phyloP scores from a whole-genome alignment of 768 basidiomycete genomes.

The Rhodotorula sphaerocarpa region DNA sequence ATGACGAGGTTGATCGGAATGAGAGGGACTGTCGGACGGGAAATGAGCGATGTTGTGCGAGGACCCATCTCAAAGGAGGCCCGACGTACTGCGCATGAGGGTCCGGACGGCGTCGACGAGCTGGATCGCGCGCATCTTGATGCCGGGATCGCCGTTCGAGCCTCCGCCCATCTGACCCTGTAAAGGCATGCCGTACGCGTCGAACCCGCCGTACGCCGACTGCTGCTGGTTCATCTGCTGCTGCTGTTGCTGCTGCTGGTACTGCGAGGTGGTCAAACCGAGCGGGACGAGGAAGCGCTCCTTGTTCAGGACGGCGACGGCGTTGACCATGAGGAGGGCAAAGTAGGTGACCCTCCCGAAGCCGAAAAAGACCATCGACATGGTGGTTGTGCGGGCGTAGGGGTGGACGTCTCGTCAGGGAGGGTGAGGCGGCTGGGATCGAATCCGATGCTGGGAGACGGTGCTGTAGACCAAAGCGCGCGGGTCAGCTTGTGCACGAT shows the following conservation, averaged over 20 bases:
- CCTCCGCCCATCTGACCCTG: not conserved
- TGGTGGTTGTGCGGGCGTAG: slow-evolving; percentile 1
- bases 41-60: not conserved
- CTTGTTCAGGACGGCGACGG: slow-evolving; percentile 88
- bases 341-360: slow-evolving; percentile 63
- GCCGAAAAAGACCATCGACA: slow-evolving; percentile 39
- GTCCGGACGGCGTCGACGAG: slow-evolving; percentile 92
- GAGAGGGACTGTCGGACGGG: slow-evolving; percentile 64
- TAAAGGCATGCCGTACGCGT: slow-evolving; percentile 16
- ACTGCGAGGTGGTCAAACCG: slow-evolving; percentile 15
- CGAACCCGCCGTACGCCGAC: slow-evolving; percentile 9
- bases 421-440: not conserved
- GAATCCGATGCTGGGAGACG: too few species aligned
- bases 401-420: too few species aligned
- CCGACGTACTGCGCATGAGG: slow-evolving; percentile 83
- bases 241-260: slow-evolving; percentile 10
- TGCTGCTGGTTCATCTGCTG: not conserved
- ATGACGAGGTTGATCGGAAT: slow-evolving; percentile 79
- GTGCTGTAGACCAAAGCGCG: too few species aligned
- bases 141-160: slow-evolving; percentile 42
- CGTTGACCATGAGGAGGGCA: slow-evolving; percentile 78
- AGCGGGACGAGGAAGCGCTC: slow-evolving; percentile 75
- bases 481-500: too few species aligned
- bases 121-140: slow-evolving; percentile 81
- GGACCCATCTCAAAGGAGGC: slow-evolving; percentile 18